A percentile compares a stretch with the other conserved stretches of the same genome.
phyloP scores from a whole-genome alignment of 2,329 filamentous ascomycete genomes.

The Neonectria neomacrospora region DNA sequence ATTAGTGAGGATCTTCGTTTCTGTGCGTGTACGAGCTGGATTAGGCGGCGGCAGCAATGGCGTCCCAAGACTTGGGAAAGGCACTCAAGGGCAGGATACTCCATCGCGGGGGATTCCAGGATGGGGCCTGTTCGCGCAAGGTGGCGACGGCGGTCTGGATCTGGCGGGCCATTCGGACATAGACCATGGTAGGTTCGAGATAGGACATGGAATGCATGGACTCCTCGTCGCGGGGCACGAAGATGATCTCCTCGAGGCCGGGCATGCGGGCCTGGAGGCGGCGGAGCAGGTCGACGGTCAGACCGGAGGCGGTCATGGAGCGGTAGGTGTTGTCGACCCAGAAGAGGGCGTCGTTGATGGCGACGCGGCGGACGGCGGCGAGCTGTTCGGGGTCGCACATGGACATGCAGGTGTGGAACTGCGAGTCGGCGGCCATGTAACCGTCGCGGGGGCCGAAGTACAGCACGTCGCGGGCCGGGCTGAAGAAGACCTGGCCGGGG shows the following conservation, averaged over 20 bases:
- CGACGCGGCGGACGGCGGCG: slow-evolving; percentile 54
- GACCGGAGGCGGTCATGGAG: slow-evolving; percentile 53
- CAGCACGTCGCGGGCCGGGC: slow-evolving; percentile 55
- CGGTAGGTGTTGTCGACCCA: slow-evolving; percentile 50
- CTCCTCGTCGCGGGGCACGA: slow-evolving; percentile 56
- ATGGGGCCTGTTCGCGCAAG: slow-evolving; percentile 45
- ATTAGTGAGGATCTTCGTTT: background rate
- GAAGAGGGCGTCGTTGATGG: slow-evolving; percentile 59
- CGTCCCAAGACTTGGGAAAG: slow-evolving; percentile 34
- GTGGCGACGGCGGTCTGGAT: slow-evolving; percentile 51
- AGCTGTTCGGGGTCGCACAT: slow-evolving; percentile 56
- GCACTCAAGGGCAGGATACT: slow-evolving; percentile 49
- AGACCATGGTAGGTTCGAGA: slow-evolving; percentile 46
- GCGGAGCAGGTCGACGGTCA: slow-evolving; percentile 54
- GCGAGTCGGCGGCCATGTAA: slow-evolving; percentile 57
- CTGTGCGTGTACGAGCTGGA: too few relatives aligned
- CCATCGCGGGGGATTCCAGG: slow-evolving; percentile 52
- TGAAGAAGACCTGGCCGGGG: slow-evolving; percentile 56
- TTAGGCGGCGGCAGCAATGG: slow-evolving; percentile 1
- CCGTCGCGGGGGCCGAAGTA: slow-evolving; percentile 60
- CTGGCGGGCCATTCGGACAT: slow-evolving; percentile 51
- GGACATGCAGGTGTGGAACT: slow-evolving; percentile 58
- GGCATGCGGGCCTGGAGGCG: slow-evolving; percentile 54
- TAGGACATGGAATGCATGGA: slow-evolving; percentile 46
- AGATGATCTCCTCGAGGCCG: slow-evolving; percentile 54